Evolutionary conservation across 805 yeast genomes (phyloP), one percentile per base, ranked within the genome.

Genomic region (Sugiyamaella mastotermitis): DNA sequence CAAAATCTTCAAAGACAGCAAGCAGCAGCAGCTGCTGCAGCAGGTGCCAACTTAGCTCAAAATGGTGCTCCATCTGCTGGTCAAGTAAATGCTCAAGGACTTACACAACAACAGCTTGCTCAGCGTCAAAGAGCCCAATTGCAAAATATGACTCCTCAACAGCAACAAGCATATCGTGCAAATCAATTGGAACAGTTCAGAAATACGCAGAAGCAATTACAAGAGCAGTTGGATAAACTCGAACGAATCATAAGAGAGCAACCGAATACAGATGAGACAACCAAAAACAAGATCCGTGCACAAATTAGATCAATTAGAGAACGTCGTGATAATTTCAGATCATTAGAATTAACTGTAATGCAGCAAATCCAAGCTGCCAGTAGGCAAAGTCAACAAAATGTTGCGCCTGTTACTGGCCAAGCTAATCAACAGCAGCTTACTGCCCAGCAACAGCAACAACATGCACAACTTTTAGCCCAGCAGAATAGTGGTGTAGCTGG

Each of bases 111-210:
- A 24, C 55, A 43, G 31, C 51, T 46, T 38, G 48, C 43, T 19
- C 44, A 31, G 30, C 24, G 21, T 15, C 46, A 31, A 16, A 32
- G 39, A 21, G 32, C 20, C 16, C 41, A 37, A 28, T 35, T 39
- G 27, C 38, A 36, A 21, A 46, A 31, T 31, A 38, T 47, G 46
- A 38, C 41, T 19, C 48, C 52, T 10, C 50, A 49, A 33, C 48
- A 47, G 31, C 51, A 47, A 35, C 47, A 38, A 33, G 42, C 30
- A 29, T 40, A 23, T 25, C 28, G 49, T 16, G 24, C 37, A n/a
- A 42, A 17, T 14, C 52, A 47, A 35, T 35, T 47, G 7, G 48
- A 48, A 31, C 46, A 43, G 40, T 39, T 46, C 24, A 35, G 49
- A 14, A 33, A 35, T 11, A 35, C 25, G 11, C 52, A 43, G 35